A percentile compares a stretch with the other conserved stretches of the same genome.
phyloP scores from a whole-genome alignment of 2,329 filamentous ascomycete genomes.

The Pseudocercospora cruenta region DNA sequence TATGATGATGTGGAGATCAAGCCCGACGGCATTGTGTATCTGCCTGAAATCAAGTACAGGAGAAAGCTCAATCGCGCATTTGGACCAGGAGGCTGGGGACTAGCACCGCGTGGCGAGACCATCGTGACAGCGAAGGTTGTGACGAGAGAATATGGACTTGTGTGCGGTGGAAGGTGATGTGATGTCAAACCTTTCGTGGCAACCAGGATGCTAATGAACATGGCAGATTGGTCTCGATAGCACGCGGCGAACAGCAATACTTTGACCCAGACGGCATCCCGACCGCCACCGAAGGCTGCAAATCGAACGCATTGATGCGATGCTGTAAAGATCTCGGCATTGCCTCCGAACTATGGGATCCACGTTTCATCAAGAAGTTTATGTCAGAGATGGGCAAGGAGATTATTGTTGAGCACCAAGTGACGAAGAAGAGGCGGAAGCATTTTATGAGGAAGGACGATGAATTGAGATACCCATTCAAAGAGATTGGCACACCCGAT shows the following conservation, averaged over 20 bases:
- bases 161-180: slow-evolving; percentile 81
- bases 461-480: slow-evolving; percentile 67
- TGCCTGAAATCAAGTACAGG: slow-evolving; percentile 98
- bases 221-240: slow-evolving; percentile 81
- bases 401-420: slow-evolving; percentile 84
- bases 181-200: not conserved
- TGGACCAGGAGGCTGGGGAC: slow-evolving; percentile 92
- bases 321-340: slow-evolving; percentile 98
- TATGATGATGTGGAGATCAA: slow-evolving; percentile 90
- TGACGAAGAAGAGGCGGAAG: slow-evolving; percentile 86
- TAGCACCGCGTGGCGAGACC: slow-evolving; percentile 84
- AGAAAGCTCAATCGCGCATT: slow-evolving; percentile 88
- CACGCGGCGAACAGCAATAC: slow-evolving; percentile 92
- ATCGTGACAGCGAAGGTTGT: slow-evolving; percentile 79
- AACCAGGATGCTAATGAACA: not conserved
- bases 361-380: slow-evolving; percentile 82
- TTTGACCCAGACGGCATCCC: slow-evolving; percentile 89
- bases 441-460: slow-evolving; percentile 86
- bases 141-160: slow-evolving; percentile 89
- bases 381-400: slow-evolving; percentile 75
- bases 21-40: slow-evolving; percentile 92
- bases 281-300: slow-evolving; percentile 93
- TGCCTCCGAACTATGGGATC: slow-evolving; percentile 95
- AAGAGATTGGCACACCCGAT: slow-evolving; percentile 46
- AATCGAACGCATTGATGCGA: slow-evolving; percentile 97